A percentile compares a stretch with the other conserved stretches of the same genome.
Conservation (phyloP, 1,139 yeast species). For the Saccharomycopsis hybrid region DNA sequence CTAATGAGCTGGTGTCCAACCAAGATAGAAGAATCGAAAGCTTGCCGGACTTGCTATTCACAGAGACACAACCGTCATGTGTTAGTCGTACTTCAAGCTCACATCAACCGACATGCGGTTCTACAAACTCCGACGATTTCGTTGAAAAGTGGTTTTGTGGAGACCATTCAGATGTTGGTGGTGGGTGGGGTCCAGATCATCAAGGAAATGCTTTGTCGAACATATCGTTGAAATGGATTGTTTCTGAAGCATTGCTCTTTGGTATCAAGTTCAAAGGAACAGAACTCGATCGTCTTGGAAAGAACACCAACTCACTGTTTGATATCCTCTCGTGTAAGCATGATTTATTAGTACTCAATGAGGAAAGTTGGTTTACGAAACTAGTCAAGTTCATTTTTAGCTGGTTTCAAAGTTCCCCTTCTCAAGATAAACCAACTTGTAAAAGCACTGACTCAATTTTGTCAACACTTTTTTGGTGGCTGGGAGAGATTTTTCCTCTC, state of each 20-base stretch:
- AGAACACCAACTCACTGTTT: constrained; percentile 32
- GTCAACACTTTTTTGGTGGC: constrained; percentile 47
- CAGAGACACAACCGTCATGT: too few relatives aligned
- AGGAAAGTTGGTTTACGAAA: constrained; percentile 9
- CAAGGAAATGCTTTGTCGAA: constrained; percentile 36
- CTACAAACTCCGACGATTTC: constrained; percentile 32
- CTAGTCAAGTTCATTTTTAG: too few relatives aligned
- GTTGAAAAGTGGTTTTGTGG: constrained; percentile 61
- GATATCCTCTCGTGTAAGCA: constrained; percentile 43
- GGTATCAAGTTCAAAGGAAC: constrained; percentile 43
- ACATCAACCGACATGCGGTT: too few relatives aligned
- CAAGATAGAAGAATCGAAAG: background rate
- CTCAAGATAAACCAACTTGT: too few relatives aligned
- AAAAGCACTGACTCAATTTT: constrained; percentile 1
- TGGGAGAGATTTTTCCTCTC: constrained; percentile 51
- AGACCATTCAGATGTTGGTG: constrained; percentile 61
- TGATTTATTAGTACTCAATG: constrained; percentile 33
- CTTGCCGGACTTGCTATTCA: too few relatives aligned
- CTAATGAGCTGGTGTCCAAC: background rate
- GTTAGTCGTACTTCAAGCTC: too few relatives aligned
- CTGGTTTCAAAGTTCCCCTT: background rate
- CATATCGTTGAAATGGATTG: constrained; percentile 52
- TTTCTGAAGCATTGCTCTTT: constrained; percentile 42
- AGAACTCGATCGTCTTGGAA: constrained; percentile 35
- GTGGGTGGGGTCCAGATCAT: constrained; percentile 47